Evolutionary conservation across 2,329 filamentous ascomycete species (phyloP).

Genomic region (Ceratocystis cacaofunesta): DNA sequence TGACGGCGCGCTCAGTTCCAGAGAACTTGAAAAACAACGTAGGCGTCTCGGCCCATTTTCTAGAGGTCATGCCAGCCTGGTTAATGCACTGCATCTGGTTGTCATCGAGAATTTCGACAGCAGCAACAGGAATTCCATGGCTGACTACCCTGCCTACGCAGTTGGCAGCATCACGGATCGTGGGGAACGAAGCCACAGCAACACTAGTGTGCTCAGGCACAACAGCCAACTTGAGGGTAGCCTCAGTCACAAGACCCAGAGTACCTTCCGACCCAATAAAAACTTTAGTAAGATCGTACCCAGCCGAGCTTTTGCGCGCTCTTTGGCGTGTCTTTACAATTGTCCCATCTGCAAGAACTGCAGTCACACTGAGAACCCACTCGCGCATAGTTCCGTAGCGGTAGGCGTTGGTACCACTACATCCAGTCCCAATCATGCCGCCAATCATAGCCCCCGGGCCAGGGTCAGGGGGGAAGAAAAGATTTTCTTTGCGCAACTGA

Average conservation of each 20-base stretch:
- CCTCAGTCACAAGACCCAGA: constrained; percentile 80
- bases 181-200: constrained; percentile 48
- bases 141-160: constrained; percentile 71
- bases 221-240: constrained; percentile 71
- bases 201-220: constrained; percentile 68
- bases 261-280: constrained; percentile 90
- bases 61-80: constrained; percentile 48
- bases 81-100: constrained; percentile 68
- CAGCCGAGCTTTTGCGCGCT: constrained; percentile 76
- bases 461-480: constrained; percentile 88
- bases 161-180: constrained; percentile 55
- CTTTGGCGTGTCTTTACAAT: constrained; percentile 79
- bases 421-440: constrained; percentile 65
- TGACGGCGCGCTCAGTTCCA: constrained; percentile 53
- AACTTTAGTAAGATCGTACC: constrained; percentile 78
- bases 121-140: constrained; percentile 69
- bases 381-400: constrained; percentile 90
- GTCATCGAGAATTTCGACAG: constrained; percentile 86
- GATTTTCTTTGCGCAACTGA: constrained; percentile 51
- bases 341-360: constrained; percentile 80
- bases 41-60: constrained; percentile 55
- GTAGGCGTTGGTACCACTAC: constrained; percentile 75
- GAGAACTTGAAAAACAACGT: constrained; percentile 78
- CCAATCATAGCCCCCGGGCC: constrained; percentile 87
- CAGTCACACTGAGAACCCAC: constrained; percentile 76